Evolutionary conservation across 495 filamentous ascomycete species (phyloP), one percentile per base, ranked within the genome.

Genomic region (Podospora tetraspora): DNA sequence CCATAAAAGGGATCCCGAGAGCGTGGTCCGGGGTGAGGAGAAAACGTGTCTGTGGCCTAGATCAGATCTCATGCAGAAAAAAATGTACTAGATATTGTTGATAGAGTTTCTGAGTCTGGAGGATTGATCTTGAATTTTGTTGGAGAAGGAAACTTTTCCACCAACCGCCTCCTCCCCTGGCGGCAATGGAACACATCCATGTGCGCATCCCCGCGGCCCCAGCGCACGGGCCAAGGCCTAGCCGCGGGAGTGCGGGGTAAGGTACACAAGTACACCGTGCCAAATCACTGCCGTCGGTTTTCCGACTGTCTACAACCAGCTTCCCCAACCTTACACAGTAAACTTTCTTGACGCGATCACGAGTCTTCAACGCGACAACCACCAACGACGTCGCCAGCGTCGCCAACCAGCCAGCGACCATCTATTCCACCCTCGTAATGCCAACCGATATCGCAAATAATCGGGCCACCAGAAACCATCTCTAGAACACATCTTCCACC

Each of bases 211-310:
- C 34, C 13, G 57, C 13, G 21, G 22, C 56, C 7, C 59, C 61
- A 56, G 57, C 58, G 73, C 73, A 71, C 71, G 67, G 71, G 62
- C 69, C 69, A 22, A 60, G 52, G 27, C 43, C n/a, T 61, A 64
- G 70, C 74, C 70, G 62, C 66, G 19, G 43, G 43, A 72, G 63
- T 52, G 72, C 72, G 72, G 72, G 72, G 74, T 74, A 72, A 52
- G 2, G 43, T 52, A 52, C 19, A 52, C 19, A 52, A 69, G 63
- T 63, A 64, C 34, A 64, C 62, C 16, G 62, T 64, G 25, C 23
- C 8, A 52, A 7, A 8, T 4, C 43, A 8, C 3, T 3, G 1
- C 16, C 6, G 19, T 21, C 29, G 22, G 4, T n/a, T 34, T 61
- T 66, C 24, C 11, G 5, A 66, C 64, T 60, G 56, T 59, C 57